Conservation (phyloP, 306 rosid genomes). For the Begonia peltatifolia region DNA sequence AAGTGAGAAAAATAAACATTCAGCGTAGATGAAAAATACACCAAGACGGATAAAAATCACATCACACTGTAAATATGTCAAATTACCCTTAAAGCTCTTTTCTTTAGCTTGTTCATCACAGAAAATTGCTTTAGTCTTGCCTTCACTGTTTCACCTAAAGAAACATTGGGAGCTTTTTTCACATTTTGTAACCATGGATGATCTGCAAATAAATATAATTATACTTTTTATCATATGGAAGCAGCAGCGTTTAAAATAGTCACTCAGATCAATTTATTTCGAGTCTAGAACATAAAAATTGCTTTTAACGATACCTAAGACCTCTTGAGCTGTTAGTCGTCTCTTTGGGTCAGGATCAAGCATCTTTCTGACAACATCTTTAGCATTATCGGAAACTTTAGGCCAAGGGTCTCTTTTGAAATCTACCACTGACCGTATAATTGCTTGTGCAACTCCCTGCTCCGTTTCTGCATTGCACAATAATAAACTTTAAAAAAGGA, state of each 20-base stretch:
- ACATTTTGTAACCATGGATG: slow-evolving; percentile 92
- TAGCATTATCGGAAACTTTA: slow-evolving; percentile 87
- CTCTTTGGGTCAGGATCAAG: slow-evolving; percentile 74
- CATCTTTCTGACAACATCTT: slow-evolving; percentile 95
- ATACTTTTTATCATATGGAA: not conserved
- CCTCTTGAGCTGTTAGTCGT: slow-evolving; percentile 81
- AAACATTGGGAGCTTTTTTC: slow-evolving; percentile 86
- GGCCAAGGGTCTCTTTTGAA: slow-evolving; percentile 98
- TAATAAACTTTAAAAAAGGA: not conserved
- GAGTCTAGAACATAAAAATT: slow-evolving; percentile 1
- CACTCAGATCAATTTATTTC: not conserved
- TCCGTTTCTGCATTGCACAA: slow-evolving; percentile 71
- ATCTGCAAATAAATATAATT: slow-evolving; percentile 29
- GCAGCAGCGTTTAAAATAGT: not conserved
- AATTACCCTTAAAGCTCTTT: slow-evolving; percentile 83
- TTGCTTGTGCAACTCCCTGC: slow-evolving; percentile 98
- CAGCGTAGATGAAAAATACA: not conserved
- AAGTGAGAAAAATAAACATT: not conserved
- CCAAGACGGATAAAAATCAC: not conserved
- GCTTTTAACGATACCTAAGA: slow-evolving; percentile 45
- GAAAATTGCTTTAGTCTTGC: slow-evolving; percentile 95
- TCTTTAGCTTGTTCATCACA: slow-evolving; percentile 98
- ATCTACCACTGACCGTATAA: slow-evolving; percentile 71
- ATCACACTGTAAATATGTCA: slow-evolving; percentile 7
- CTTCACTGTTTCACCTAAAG: slow-evolving; percentile 83